Conservation (phyloP, 1,284 basidiomycete genomes). For the Trichosporon sp. region DNA sequence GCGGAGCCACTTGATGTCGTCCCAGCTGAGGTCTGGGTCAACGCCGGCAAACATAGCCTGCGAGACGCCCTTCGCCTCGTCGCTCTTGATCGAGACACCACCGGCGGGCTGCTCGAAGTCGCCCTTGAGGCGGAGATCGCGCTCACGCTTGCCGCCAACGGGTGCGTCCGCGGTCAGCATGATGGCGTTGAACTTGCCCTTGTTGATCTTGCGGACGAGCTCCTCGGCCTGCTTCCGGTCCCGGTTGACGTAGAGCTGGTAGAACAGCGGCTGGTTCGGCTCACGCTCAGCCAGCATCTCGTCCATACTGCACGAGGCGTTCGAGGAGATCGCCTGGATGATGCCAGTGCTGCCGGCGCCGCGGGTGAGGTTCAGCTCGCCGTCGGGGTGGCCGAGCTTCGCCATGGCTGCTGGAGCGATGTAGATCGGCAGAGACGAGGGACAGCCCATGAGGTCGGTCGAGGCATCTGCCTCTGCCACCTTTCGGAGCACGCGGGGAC, state of each 20-base stretch:
- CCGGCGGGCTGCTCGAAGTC: slow-evolving; percentile 42
- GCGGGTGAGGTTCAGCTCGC: slow-evolving; percentile 74
- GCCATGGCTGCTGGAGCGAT: slow-evolving; percentile 53
- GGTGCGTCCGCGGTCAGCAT: slow-evolving; percentile 88
- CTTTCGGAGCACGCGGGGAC: slow-evolving; percentile 77
- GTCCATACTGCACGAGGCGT: slow-evolving; percentile 51
- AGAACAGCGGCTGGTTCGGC: slow-evolving; percentile 45
- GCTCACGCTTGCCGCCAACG: slow-evolving; percentile 76
- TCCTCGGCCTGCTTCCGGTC: slow-evolving; percentile 51
- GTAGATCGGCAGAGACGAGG: slow-evolving; percentile 72
- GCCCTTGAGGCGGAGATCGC: slow-evolving; percentile 55
- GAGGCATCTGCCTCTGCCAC: slow-evolving; percentile 73
- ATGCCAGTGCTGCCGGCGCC: slow-evolving; percentile 46
- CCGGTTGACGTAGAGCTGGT: slow-evolving; percentile 55
- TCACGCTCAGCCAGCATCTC: slow-evolving; percentile 51
- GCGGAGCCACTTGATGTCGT: slow-evolving; percentile 52
- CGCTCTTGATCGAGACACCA: slow-evolving; percentile 34
- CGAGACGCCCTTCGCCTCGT: slow-evolving; percentile 35
- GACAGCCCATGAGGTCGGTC: slow-evolving; percentile 69
- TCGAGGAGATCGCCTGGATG: slow-evolving; percentile 52
- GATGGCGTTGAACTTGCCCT: slow-evolving; percentile 62
- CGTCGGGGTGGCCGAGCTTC: slow-evolving; percentile 89
- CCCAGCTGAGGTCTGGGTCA: slow-evolving; percentile 42
- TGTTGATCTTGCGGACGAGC: slow-evolving; percentile 63
- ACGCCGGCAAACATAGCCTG: slow-evolving; percentile 42